Conservation (phyloP, 345 rosid species). For the Pseudoturritis turrita region DNA sequence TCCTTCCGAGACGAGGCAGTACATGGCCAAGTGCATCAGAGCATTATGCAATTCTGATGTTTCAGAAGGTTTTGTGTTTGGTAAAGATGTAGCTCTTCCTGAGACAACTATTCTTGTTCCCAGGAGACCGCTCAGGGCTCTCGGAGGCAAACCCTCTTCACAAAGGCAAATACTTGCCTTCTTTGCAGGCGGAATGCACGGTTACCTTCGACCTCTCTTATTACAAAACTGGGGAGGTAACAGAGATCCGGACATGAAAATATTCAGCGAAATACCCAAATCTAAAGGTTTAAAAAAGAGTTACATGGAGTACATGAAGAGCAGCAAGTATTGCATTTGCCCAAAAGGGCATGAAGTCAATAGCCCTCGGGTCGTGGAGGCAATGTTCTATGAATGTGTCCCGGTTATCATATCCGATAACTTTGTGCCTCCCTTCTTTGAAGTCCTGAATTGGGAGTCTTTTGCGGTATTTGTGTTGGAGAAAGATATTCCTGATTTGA, state of each 20-base stretch:
- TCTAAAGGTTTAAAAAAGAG: slow-evolving; percentile 57
- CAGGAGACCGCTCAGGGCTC: slow-evolving; percentile 50
- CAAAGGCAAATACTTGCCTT: slow-evolving; percentile 72
- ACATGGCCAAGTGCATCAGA: slow-evolving; percentile 81
- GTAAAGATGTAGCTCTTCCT: slow-evolving; percentile 87
- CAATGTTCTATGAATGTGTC: slow-evolving; percentile 79
- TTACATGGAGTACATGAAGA: slow-evolving; percentile 72
- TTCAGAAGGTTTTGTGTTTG: slow-evolving; percentile 78
- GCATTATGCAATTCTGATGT: slow-evolving; percentile 89
- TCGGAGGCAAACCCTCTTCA: slow-evolving; percentile 75
- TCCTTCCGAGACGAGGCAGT: slow-evolving; percentile 57
- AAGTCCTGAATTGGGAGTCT: slow-evolving; percentile 84
- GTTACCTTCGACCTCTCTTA: slow-evolving; percentile 75
- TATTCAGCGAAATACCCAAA: slow-evolving; percentile 57
- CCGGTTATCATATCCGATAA: slow-evolving; percentile 94
- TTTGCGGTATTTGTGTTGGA: slow-evolving; percentile 77
- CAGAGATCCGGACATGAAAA: slow-evolving; percentile 86
- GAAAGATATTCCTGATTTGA: slow-evolving; percentile 82
- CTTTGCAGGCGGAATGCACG: slow-evolving; percentile 93
- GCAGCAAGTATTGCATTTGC: slow-evolving; percentile 94
- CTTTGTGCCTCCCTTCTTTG: slow-evolving; percentile 84
- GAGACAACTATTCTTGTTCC: slow-evolving; percentile 64
- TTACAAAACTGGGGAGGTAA: slow-evolving; percentile 66
- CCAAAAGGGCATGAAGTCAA: slow-evolving; percentile 93
- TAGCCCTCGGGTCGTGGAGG: slow-evolving; percentile 93